phyloP scores from a whole-genome alignment of 78 protist species.

The slime mould (Dictyostelium discoideum) region DNA sequence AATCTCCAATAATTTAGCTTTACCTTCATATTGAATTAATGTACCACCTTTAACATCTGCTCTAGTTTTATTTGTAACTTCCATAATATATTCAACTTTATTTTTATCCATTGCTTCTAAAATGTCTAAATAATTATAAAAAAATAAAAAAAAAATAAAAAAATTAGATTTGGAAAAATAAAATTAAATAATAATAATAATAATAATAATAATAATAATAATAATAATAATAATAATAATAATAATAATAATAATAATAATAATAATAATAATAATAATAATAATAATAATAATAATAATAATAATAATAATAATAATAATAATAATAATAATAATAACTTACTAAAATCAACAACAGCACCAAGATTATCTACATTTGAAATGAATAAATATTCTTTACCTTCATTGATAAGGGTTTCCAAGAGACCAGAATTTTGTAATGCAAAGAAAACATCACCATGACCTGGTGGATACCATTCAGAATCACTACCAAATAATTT shows the following conservation, averaged over 20 bases:
- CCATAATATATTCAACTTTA: slow-evolving; percentile 90
- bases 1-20: slow-evolving; percentile 91
- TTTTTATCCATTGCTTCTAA: slow-evolving; percentile 42
- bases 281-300: background rate
- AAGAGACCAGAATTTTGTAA: slow-evolving; percentile 84
- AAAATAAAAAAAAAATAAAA: too few species aligned
- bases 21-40: slow-evolving; percentile 87
- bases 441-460: slow-evolving; percentile 94
- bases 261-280: background rate
- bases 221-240: background rate
- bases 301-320: background rate
- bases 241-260: background rate
- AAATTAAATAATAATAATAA: background rate
- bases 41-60: slow-evolving; percentile 99
- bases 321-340: background rate
- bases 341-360: slow-evolving; percentile 94
- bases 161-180: too few species aligned
- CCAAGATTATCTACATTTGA: slow-evolving; percentile 99
- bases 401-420: slow-evolving; percentile 85
- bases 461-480: slow-evolving; percentile 99
- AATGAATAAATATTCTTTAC: slow-evolving; percentile 94
- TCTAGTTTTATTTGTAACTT: slow-evolving; percentile 96
- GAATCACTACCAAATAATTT: slow-evolving; percentile 53
- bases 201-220: background rate
- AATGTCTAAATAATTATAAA: slow-evolving; percentile 53